A percentile compares a stretch with the other conserved stretches of the same genome.
Evolutionary conservation across 208 protist species (phyloP).

Genomic region (Leishmania guyanensis): DNA sequence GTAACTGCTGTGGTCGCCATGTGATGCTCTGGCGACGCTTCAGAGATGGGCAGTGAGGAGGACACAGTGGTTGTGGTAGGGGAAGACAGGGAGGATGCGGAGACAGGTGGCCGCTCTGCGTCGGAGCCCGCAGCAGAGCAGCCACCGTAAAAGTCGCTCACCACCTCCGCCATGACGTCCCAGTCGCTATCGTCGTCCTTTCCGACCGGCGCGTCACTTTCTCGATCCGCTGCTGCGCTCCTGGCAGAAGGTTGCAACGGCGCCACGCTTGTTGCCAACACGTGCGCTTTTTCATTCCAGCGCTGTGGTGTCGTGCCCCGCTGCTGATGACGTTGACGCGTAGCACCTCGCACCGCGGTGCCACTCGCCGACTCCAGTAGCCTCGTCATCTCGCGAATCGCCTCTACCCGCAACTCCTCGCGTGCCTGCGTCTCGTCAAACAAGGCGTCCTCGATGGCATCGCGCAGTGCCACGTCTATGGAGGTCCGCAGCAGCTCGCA

Average conservation of each 20-base stretch:
- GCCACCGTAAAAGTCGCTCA: neutral
- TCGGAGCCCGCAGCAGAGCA: too few relatives aligned
- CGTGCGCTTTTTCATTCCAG: neutral
- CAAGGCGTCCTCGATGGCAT: conserved; percentile 16
- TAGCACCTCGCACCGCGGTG: conserved; percentile 5
- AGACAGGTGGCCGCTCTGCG: neutral
- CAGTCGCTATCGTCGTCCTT: conserved; percentile 6
- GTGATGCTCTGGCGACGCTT: neutral
- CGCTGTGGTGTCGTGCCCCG: neutral
- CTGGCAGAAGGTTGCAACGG: neutral
- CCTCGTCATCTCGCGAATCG: conserved; percentile 21
- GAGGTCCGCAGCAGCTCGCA: conserved; percentile 10
- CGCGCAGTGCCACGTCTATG: conserved; percentile 1
- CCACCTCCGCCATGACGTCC: neutral
- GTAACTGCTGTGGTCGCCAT: neutral
- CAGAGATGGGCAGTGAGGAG: conserved; percentile 13
- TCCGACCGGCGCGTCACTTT: neutral
- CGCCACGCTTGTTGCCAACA: conserved; percentile 2
- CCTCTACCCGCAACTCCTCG: conserved; percentile 20
- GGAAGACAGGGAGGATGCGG: conserved; percentile 2
- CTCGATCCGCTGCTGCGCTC: neutral
- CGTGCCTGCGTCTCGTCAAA: conserved; percentile 23
- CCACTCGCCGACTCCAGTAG: conserved; percentile 24
- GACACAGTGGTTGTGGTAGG: neutral
- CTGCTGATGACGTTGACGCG: neutral